Evolutionary conservation across 2,329 filamentous ascomycete species (phyloP).

Genomic region (Parafenestella ontariensis): DNA sequence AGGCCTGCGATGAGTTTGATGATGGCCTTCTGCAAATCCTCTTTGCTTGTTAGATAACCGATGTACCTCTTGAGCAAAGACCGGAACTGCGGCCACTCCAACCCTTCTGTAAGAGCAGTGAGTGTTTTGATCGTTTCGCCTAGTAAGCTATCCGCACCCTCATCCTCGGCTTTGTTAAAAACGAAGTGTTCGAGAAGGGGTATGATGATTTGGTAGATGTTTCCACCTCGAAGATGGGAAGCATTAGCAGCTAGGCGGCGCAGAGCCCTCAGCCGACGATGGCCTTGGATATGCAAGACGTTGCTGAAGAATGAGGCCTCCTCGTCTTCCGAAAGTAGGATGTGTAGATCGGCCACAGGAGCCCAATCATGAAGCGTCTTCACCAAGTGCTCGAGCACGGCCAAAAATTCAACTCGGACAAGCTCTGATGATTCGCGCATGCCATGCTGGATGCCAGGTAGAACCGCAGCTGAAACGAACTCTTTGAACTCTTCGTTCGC

Average conservation of each 20-base stretch:
- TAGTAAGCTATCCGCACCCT: slow-evolving; percentile 77
- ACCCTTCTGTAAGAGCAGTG: slow-evolving; percentile 72
- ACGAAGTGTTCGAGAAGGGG: slow-evolving; percentile 94
- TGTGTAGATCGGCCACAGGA: slow-evolving; percentile 75
- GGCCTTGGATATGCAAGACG: slow-evolving; percentile 86
- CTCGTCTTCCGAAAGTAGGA: slow-evolving; percentile 75
- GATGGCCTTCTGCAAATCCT: slow-evolving; percentile 84
- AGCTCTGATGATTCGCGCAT: slow-evolving; percentile 81
- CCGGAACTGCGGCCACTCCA: slow-evolving; percentile 92
- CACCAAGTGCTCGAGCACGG: slow-evolving; percentile 80
- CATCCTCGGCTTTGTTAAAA: slow-evolving; percentile 82
- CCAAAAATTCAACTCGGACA: slow-evolving; percentile 81
- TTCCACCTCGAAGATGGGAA: slow-evolving; percentile 73
- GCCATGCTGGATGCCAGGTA: slow-evolving; percentile 79
- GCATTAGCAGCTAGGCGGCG: slow-evolving; percentile 77
- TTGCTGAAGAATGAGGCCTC: slow-evolving; percentile 91
- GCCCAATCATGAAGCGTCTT: slow-evolving; percentile 72
- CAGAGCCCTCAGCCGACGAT: slow-evolving; percentile 83
- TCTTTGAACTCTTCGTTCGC: slow-evolving; percentile 60
- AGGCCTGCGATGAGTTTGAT: slow-evolving; percentile 82
- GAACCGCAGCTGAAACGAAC: slow-evolving; percentile 69
- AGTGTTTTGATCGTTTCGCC: slow-evolving; percentile 87
- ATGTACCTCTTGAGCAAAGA: slow-evolving; percentile 84
- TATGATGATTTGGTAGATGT: slow-evolving; percentile 85
- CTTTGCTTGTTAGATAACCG: slow-evolving; percentile 79